Evolutionary conservation across 768 basidiomycete genomes (phyloP), one percentile per base, ranked within the genome.

Genomic region (Mycena leptocephala): DNA sequence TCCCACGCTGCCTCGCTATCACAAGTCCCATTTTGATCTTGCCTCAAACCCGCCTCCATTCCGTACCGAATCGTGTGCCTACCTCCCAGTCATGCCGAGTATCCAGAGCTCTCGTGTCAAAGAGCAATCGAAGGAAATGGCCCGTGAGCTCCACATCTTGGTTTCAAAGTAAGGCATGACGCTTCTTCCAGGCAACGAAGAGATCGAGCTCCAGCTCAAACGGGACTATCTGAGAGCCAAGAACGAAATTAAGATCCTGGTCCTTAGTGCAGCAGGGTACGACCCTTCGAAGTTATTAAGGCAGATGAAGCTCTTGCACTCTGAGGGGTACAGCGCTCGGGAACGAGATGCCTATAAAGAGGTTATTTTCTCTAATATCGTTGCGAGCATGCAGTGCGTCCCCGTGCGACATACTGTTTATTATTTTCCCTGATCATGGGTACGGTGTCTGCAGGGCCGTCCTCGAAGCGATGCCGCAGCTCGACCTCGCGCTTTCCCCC

Each of bases 241-340:
- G 62, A 72, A 97, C 80, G 96, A 97, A 85, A 96, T 97, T 81
- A 97, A 98, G 88, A 98, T 99, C 96, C 83, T 99, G 78, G 84
- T 99, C 73, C 89, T 99, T 24, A 98, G 97, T 75, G 97, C 98
- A 73, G 97, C 97, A 87, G 97, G 98, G 90, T 97, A 96, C 66
- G 97, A 97, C 80, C 98, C 98, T 92, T 96, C 95, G 2, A 95
- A n/a, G n/a, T n/a, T 98, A 56, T 91, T 97, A 73, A 97, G 97
- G 88, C 97, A 98, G 85, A 97, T 98, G 97, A 97, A 97, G 82
- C 93, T 98, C 84, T 97, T 98, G 76, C 96, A 98, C 83, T 95
- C 97, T 76, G 94, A 94, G 70, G 94, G 94, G 2, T 97, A 96
- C 88, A 95, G 94, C 80, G 93, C 94, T 72, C 91, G 92, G 79